Conservation (phyloP, 768 basidiomycete genomes). For the Mycena leptocephala region DNA sequence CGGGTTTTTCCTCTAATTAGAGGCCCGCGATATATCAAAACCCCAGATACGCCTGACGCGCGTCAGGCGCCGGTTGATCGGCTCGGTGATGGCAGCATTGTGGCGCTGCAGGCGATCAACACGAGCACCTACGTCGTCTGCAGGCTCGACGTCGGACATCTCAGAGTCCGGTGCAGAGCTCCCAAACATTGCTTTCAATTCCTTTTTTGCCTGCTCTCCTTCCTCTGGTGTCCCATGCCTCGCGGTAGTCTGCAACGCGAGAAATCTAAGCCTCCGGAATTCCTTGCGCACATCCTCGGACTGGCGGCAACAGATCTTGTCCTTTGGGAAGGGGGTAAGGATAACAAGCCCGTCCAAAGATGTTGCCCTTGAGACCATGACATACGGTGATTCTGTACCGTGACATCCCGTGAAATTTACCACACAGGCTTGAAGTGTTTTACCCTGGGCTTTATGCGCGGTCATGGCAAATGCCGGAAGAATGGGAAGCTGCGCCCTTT, state of each 20-base stretch:
- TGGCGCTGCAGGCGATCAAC: no score
- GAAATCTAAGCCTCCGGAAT: background rate
- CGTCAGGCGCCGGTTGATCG: no score
- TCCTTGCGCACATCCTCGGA: slow-evolving; percentile 15
- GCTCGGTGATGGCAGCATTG: no score
- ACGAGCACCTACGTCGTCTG: no score
- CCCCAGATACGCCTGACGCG: no score
- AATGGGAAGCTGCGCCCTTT: slow-evolving; percentile 43
- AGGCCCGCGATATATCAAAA: no score
- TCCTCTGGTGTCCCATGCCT: background rate
- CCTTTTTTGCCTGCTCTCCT: no score
- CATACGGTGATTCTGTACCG: slow-evolving; percentile 41
- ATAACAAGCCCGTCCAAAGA: slow-evolving; percentile 40
- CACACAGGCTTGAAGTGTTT: slow-evolving; percentile 36
- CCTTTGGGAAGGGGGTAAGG: slow-evolving; percentile 33
- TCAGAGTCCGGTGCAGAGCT: no score
- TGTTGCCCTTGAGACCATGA: slow-evolving; percentile 49
- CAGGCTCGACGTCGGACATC: no score
- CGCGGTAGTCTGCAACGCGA: background rate
- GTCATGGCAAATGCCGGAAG: slow-evolving; percentile 48
- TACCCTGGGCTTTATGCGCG: slow-evolving; percentile 48
- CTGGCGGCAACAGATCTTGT: slow-evolving; percentile 12
- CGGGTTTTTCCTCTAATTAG: no score
- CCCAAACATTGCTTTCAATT: no score
- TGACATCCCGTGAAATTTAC: slow-evolving; percentile 39